Conservation (phyloP, 164 flowering plant species). For the Cinnamomum chago region DNA sequence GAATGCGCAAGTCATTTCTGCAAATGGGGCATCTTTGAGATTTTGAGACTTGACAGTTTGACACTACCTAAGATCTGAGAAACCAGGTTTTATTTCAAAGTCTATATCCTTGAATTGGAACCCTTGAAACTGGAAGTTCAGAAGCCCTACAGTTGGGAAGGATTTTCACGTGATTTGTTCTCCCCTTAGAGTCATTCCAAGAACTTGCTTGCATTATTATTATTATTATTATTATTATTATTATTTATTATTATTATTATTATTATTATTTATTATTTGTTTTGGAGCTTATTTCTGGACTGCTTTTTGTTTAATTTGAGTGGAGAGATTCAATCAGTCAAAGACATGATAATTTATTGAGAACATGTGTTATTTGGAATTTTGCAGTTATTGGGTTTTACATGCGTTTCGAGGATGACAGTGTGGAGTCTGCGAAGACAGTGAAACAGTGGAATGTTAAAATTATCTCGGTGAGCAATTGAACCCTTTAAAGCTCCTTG, state of each 20-base stretch:
- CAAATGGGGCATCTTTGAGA: neutral
- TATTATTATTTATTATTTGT: too few relatives aligned
- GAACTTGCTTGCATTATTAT: neutral
- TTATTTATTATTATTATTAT: too few relatives aligned
- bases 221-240: too few relatives aligned
- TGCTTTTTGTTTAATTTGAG: neutral
- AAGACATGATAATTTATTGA: neutral
- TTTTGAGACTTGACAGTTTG: neutral
- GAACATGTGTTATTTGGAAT: neutral
- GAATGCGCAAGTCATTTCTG: neutral
- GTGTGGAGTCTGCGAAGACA: conserved; percentile 92
- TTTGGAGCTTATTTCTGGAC: neutral
- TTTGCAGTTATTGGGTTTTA: conserved; percentile 89
- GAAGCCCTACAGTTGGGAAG: neutral
- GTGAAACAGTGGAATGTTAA: conserved; percentile 99
- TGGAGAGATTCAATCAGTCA: neutral
- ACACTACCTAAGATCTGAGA: neutral
- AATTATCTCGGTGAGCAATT: conserved; percentile 77
- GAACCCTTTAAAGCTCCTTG: neutral
- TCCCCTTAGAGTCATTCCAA: neutral
- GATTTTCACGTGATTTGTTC: neutral
- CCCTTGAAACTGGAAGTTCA: neutral
- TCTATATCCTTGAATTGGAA: neutral
- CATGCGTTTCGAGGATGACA: conserved; percentile 98
- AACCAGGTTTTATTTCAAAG: neutral